A percentile compares a stretch with the other conserved stretches of the same genome.
These are phyloP conservation scores for Rhytidiadelphus loreus DNA, from an alignment of 225 moss, liverwort and hornwort genomes.

Conservation along the genomic window DNA sequence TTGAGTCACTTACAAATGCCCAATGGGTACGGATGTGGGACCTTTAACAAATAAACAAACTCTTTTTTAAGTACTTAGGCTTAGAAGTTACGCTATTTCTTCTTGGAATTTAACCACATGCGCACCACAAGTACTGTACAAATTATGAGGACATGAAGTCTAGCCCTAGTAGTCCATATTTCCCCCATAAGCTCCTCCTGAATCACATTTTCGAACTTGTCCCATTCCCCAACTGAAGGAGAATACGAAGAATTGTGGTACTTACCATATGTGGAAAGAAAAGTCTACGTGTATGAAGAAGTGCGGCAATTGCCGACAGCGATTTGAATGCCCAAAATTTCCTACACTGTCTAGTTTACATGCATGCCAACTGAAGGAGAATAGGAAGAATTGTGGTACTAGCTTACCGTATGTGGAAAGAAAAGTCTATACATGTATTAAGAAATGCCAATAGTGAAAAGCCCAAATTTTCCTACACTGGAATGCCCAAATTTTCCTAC, in stretches of 20 bases:
- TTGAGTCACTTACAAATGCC: neutral
- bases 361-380: too few species aligned
- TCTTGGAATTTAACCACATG: neutral
- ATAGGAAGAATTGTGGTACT: too few species aligned
- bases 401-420: neutral
- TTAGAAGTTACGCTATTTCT: neutral
- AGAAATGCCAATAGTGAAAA: too few species aligned
- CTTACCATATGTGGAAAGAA: neutral
- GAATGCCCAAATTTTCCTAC: neutral
- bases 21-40: neutral
- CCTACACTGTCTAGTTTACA: neutral
- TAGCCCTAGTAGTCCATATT: neutral
- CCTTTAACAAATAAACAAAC: neutral
- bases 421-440: neutral
- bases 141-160: neutral
- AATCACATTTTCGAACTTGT: neutral
- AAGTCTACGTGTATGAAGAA: neutral
- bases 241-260: too few species aligned
- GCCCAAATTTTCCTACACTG: too few species aligned
- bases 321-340: neutral
- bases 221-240: too few species aligned
- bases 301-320: too few species aligned
- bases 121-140: rapidly evolving
- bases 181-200: too few species aligned
- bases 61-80: neutral